phyloP scores from a whole-genome alignment of 108 stramenopile genomes.

The Chaetoceros tenuissimus region DNA sequence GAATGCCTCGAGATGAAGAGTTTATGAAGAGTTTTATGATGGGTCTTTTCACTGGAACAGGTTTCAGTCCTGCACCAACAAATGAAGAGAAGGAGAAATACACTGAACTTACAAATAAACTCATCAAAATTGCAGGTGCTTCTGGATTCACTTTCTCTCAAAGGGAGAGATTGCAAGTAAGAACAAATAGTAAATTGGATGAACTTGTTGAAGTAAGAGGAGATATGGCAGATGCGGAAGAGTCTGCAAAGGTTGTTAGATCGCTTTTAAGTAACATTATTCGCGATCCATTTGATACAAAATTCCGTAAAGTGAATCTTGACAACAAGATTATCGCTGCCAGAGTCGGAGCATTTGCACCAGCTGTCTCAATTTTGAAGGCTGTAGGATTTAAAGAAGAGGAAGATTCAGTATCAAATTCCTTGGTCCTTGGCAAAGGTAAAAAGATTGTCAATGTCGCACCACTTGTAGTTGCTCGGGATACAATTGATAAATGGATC shows the following conservation, averaged over 20 bases:
- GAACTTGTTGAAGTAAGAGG: conserved; percentile 41
- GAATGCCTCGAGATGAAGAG: conserved; percentile 69
- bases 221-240: conserved; percentile 58
- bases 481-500: conserved; percentile 79
- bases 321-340: conserved; percentile 59
- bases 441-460: conserved; percentile 71
- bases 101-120: conserved; percentile 46
- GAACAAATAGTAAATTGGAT: conserved; percentile 38
- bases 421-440: conserved; percentile 43
- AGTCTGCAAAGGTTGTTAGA: conserved; percentile 51
- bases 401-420: conserved; percentile 19
- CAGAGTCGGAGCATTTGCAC: conserved; percentile 37
- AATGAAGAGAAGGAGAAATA: conserved; percentile 44
- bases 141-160: conserved; percentile 70
- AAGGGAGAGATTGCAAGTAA: conserved; percentile 60
- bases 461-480: conserved; percentile 60
- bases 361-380: conserved; percentile 51
- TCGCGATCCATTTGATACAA: conserved; percentile 50
- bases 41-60: conserved; percentile 56
- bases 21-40: conserved; percentile 74
- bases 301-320: conserved; percentile 70
- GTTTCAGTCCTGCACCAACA: conserved; percentile 55
- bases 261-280: conserved; percentile 67
- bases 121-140: conserved; percentile 59
- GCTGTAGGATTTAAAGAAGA: conserved; percentile 54